These are phyloP conservation scores for Alternaria dauci DNA, from an alignment of 2,329 filamentous ascomycete genomes.

Conservation along the genomic window DNA sequence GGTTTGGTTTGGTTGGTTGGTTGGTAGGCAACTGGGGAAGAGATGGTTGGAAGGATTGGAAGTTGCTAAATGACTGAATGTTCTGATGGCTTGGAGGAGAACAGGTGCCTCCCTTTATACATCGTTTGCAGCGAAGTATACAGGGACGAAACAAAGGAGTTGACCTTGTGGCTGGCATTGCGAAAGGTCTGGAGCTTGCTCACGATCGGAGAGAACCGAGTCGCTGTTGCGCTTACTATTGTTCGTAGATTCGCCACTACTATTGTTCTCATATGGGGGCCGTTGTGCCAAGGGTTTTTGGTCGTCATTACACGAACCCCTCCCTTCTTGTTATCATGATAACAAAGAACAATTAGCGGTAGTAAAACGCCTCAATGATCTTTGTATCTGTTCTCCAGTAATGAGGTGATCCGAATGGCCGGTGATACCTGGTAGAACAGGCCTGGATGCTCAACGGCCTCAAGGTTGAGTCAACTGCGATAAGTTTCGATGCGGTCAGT, in stretches of 20 bases:
- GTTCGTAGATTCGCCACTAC: neutral
- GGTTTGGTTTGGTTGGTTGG: slow-evolving; percentile 5
- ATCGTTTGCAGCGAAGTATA: neutral
- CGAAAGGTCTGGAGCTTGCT: neutral
- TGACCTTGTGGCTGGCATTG: neutral
- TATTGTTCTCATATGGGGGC: slow-evolving; percentile 2
- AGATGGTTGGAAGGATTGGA: slow-evolving; percentile 18
- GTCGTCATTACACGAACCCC: neutral
- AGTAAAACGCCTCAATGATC: neutral
- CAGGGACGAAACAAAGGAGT: neutral
- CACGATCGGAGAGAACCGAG: neutral
- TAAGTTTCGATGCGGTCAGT: neutral
- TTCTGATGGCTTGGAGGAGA: slow-evolving; percentile 17
- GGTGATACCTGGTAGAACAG: neutral
- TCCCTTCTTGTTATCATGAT: neutral
- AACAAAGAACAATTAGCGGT: neutral
- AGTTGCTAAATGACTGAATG: slow-evolving; percentile 27
- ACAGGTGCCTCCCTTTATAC: slow-evolving; percentile 23
- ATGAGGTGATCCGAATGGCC: neutral
- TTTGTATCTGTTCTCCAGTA: neutral
- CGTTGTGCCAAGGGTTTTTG: neutral
- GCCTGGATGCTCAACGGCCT: neutral
- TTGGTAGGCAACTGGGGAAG: slow-evolving; percentile 11
- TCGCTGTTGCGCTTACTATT: neutral
- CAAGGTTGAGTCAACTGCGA: neutral